These are phyloP conservation scores for Fraxinus ornus DNA, from an alignment of 305 asterid genomes.

Conservation along the genomic window DNA sequence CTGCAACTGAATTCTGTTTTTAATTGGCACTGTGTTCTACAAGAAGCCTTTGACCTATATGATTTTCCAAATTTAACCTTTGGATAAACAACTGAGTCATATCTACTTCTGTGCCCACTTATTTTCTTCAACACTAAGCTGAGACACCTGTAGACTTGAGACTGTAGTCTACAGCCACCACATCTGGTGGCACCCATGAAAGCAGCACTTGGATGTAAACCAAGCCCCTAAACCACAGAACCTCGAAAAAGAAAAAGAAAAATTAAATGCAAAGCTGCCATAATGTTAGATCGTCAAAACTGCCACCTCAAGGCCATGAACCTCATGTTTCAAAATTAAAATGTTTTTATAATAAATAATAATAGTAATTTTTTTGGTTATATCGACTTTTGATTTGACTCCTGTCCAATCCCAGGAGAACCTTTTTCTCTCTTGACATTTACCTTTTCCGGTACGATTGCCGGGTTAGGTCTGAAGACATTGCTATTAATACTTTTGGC, in stretches of 20 bases:
- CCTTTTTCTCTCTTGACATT: not conserved
- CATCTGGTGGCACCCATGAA: not conserved
- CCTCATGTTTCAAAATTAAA: not conserved
- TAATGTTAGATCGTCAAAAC: not conserved
- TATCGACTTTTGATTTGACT: not conserved
- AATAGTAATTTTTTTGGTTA: not conserved
- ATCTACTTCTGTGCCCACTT: not conserved
- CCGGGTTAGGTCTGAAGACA: not conserved
- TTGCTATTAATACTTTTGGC: not conserved
- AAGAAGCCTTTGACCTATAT: not conserved
- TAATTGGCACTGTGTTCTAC: not conserved
- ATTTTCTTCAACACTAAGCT: not conserved
- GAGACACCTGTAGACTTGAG: not conserved
- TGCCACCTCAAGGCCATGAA: not conserved
- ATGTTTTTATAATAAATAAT: not conserved
- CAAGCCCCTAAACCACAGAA: not conserved
- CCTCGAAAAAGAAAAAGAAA: not conserved
- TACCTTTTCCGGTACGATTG: not conserved
- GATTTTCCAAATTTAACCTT: not conserved
- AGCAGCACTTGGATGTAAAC: not conserved
- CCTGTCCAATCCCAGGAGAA: not conserved
- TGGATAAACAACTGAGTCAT: not conserved
- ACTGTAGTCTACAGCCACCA: not conserved
- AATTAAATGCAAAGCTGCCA: not conserved
- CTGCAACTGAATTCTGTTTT: constrained; percentile 3